Evolutionary conservation across 345 rosid species (phyloP), one percentile per base, ranked within the genome.

Genomic region (Gossypium mustelinum): DNA sequence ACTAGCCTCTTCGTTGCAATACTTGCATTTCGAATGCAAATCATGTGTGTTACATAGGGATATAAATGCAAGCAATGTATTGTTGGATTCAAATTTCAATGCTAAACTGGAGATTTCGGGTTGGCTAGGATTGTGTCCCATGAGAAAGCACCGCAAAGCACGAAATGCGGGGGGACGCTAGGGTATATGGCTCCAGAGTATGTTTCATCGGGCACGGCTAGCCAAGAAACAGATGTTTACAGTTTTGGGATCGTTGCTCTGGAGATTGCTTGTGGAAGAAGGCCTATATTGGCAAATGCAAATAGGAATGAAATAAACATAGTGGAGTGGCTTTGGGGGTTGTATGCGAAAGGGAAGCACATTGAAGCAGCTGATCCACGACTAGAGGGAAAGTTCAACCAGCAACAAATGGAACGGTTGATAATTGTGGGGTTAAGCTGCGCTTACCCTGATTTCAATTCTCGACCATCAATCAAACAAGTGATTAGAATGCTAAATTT

Each of bases 81-180:
- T 79, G 77, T 10, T 84, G 74, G 83, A 81, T 70, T 79, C 79
- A 0, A 7, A 55, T 14, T 81, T 84, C 60, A 72, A 79, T 50
- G 81, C 84, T 2, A 84, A 79, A 73, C 84, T 1, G 81, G 84
- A 9, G 86, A 84, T 58, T 81, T 84, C 24, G 80, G 86, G 67
- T 60, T 81, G 2, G 84, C 84, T 1, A 75, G 65, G 71, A 17
- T 81, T 13, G 84, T 79, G 2, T 27, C 77, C 18, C 83, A 79
- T 27, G 60, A 44, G 11, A 62, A 77, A 55, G 72, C 62, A 9
- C 71, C 79, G 29, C 54, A 4, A 22, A 72, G 64, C 0, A 72
- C 75, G 0, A n/a, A 39, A 14, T 25, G 73, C 17, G 73, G 57
- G 0, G 84, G 84, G 17, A 13, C 86, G 1, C 1, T 4, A 1